Evolutionary conservation across 176 grass and related monocot genomes (phyloP), one percentile per base, ranked within the genome.

Genomic region (Tillandsia leiboldiana): DNA sequence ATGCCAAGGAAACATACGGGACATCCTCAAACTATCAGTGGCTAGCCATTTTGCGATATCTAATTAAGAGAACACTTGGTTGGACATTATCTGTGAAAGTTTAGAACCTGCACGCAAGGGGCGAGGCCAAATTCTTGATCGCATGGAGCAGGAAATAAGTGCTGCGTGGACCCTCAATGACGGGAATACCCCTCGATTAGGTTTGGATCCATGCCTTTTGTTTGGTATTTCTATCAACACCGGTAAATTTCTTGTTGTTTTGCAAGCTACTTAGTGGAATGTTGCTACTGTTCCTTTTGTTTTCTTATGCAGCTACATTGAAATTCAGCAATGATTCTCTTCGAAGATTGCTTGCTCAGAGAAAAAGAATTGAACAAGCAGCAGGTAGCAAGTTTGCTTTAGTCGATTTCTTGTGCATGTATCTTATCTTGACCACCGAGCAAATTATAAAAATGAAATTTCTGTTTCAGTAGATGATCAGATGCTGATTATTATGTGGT

Each of bases 71-170:
- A 20, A 20, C 20, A 20, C 20, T 20, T 20, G 20, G 51, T 82
- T 97, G 52, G 86, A 93, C 61, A 97, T 97, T 77, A 78, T 97
- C 71, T 97, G 94, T 51, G 86, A 97, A 80, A 90, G 84, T 83
- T 79, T 97, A 75, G 86, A 97, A 73, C 86, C 89, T 69, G 94
- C 94, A 72, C 64, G 72, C 24, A 92, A 75, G 61, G 94, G 86
- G 73, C 81, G 94, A 59, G 85, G 64, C 85, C 89, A 92, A 70
- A 97, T 97, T 59, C 94, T 97, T 70, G 82, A 86, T 68, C 72
- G 79, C 59, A 97, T 97, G 94, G 94, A 97, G 66, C 76, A 83
- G 62, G 89, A 97, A 85, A 93, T 97, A 76, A 86, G 86, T 85
- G 64, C 87, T 49, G 86, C 94, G 7, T 84, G 82, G 61, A 75